Base-by-base conservation (phyloP, 2,329 filamentous ascomycete species). In the Gnomoniopsis smithogilvyi region DNA sequence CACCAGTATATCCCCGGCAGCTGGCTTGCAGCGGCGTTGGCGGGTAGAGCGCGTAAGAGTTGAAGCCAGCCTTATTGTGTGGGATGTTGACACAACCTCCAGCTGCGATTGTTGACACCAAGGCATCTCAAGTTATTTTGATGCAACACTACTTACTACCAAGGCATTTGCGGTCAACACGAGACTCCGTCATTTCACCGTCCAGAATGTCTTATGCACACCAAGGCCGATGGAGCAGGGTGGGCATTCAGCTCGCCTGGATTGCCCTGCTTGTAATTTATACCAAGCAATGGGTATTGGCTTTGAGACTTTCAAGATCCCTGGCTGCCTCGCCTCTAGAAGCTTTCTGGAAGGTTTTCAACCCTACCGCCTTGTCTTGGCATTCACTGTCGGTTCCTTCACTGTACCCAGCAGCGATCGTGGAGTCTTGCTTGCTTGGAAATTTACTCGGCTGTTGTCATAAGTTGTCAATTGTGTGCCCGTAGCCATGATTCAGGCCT, bases 261-360 rank as follows among this genome's bases (percentile, higher is more conserved):
- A 49, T 54, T 22, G 43, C 58, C 58, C 56, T 60, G 58, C 58
- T 50, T 33, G 48, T 51, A 45, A 19, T 49, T 30, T 19, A n/a
- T n/a, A n/a, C n/a, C 19, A 10, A 57, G 55, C 51, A 47, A 52
- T 58, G 47, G 56, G 45, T n/a, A n/a, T n/a, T n/a, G n/a, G n/a
- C n/a, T n/a, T n/a, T n/a, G n/a, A n/a, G n/a, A n/a, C 43, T 50
- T 46, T 45, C 10, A 3, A 14, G n/a, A 8, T n/a, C 22, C 19
- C 26, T 26, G 22, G 22, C 24, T n/a, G 11, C n/a, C 7, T n/a
- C 8, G 14, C n/a, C 43, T 58, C 53, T 47, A 53, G 58, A 54
- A 43, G 33, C 41, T 17, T 60, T 60, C 58, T 60, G 34, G 34
- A 36, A 51, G 49, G 30, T 33, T 33, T 19, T 21, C 50, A 33